Evolutionary conservation across 148 eudicot genomes (phyloP), one percentile per base, ranked within the genome.

Genomic region (Arbutus unedo): DNA sequence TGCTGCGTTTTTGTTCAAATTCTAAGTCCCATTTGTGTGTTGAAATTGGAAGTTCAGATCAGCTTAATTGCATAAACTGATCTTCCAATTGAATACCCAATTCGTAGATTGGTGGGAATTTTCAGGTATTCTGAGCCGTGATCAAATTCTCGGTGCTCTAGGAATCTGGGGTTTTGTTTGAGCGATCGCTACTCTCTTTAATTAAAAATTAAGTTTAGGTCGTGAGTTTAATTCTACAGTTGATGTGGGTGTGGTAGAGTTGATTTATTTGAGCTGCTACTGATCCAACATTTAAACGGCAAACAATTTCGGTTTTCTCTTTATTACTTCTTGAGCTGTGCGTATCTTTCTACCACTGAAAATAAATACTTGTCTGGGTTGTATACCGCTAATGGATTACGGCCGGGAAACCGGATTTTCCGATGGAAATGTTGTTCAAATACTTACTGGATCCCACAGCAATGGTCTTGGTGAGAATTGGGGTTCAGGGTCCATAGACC

Each of bases 341-440:
- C 38, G 56, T 54, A 13, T 54, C 68, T 43, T 56, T 31, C 13
- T 47, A 13, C 4, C n/a, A 50, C 25, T 43, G 80, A 62, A 66
- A 77, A 45, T 79, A n/a, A 81, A 83, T 73, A 44, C 23, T 78
- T 70, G 82, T 43, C 67, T 47, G 21, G 48, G 48, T 60, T 41
- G 21, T 49, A 74, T 14, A 25, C 71, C 47, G 45, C 18, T 11
- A 57, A 90, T 90, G 92, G 91, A 90, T 87, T 88, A 83, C 14
- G 84, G 82, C 56, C 86, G 89, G 55, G 71, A 66, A 4, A 11
- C 71, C 71, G 71, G 71, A 60, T 60, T 60, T 60, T 60, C 66
- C 6, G 66, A 25, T 60, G 66, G 66, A 11, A 25, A 66, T 66
- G 71, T 66, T 31, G 71, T 66, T 41, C 71, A 66, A 66, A 66